Base-by-base conservation (phyloP, 805 yeast species). In the Clavispora vitiphila region DNA sequence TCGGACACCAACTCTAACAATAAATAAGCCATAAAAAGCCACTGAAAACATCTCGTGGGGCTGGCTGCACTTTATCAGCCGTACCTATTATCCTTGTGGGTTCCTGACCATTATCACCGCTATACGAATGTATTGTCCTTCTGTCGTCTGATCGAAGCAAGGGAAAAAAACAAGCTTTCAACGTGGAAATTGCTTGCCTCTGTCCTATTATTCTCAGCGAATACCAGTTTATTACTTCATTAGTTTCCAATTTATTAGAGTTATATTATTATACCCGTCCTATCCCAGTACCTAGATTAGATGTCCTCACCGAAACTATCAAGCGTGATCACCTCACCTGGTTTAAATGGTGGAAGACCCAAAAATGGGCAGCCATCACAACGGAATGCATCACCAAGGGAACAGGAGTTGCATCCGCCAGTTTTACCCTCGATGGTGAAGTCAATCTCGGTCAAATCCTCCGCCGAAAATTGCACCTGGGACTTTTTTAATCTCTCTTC, bases 281-380 rank as follows among this genome's bases (percentile, higher is more conserved):
- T 21, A 27, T 40, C 39, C 32, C 37, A 41, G 37, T 39, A 35
- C 19, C 25, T 21, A 39, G 37, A 25, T 45, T 57, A 86, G 53
- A 86, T 72, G 60, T 87, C 95, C 61, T 85, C 95, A 31, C 83
- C 85, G 53, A 85, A 78, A 40, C 79, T 76, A 55, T 77, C 88
- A 48, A 91, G 67, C 24, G 83, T 81, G 41, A 93, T 80, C 9
- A 81, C 81, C 67, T 93, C 95, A 39, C 99, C 99, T 1, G 98
- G 99, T 65, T 89, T 89, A 76, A 93, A 93, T 3, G 99, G 97
- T 12, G 99, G 99, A 35, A 93, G 71, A 0, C 99, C 99, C 51
- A 93, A 69, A 65, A 83, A 93, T 30, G 99, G 99, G 67, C 99
- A 93, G 2, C 98, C 97, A 53, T 90, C 96, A 63, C 99, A 93